Conservation (phyloP, 2,329 filamentous ascomycete genomes). For the Neonectria ditissima region DNA sequence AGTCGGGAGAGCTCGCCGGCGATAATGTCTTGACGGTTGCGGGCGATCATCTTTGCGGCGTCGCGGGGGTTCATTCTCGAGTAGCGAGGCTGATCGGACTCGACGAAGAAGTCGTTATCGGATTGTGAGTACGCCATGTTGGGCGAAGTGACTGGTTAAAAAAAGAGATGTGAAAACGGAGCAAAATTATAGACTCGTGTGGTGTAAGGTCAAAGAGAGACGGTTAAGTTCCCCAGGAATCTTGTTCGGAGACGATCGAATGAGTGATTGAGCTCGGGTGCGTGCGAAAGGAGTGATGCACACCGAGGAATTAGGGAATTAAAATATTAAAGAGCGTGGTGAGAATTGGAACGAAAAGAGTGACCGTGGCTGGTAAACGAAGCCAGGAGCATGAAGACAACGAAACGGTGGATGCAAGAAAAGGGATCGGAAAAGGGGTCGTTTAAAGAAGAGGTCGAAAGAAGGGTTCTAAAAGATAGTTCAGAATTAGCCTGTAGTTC, state of each 20-base stretch:
- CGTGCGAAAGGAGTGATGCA: constrained; percentile 47
- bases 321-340: constrained; percentile 70
- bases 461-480: constrained; percentile 54
- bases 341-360: constrained; percentile 64
- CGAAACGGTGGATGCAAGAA: constrained; percentile 49
- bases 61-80: constrained; percentile 77
- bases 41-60: constrained; percentile 80
- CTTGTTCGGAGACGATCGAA: constrained; percentile 58
- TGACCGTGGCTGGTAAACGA: constrained; percentile 65
- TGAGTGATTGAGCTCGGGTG: constrained; percentile 48
- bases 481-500: constrained; percentile 48
- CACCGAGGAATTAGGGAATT: constrained; percentile 62
- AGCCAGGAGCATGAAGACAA: constrained; percentile 58
- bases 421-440: constrained; percentile 59
- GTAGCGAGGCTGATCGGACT: constrained; percentile 63
- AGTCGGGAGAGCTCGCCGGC: constrained; percentile 88
- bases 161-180: constrained; percentile 33
- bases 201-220: constrained; percentile 57
- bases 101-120: constrained; percentile 66
- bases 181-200: constrained; percentile 39
- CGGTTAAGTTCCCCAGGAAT: constrained; percentile 65
- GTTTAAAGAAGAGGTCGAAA: constrained; percentile 61
- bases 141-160: constrained; percentile 39
- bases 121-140: constrained; percentile 61
- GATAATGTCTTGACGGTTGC: constrained; percentile 87